phyloP scores from a whole-genome alignment of 2,329 filamentous ascomycete genomes.

The Alternaria dauci region DNA sequence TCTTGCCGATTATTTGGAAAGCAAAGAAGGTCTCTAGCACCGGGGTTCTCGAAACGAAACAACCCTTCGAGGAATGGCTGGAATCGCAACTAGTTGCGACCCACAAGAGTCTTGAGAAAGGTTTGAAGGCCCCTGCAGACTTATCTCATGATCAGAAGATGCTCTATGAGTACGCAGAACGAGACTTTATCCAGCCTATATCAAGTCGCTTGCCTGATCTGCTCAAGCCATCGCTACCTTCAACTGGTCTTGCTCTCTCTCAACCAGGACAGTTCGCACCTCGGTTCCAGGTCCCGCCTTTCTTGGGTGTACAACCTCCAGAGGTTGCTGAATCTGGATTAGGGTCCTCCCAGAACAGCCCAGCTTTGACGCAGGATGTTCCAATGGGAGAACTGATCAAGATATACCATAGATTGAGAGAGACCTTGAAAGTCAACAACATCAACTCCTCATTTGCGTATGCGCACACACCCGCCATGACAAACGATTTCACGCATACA shows the following conservation, averaged over 20 bases:
- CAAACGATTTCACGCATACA: conserved; percentile 60
- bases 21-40: conserved; percentile 86
- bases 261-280: conserved; percentile 17
- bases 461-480: conserved; percentile 49
- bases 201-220: conserved; percentile 53
- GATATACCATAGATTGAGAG: conserved; percentile 65
- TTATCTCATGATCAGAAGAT: conserved; percentile 56
- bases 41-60: conserved; percentile 68
- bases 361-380: conserved; percentile 29
- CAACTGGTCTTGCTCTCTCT: conserved; percentile 23
- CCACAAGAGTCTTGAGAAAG: conserved; percentile 55
- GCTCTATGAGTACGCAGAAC: conserved; percentile 61
- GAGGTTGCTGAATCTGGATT: conserved; percentile 37
- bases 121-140: conserved; percentile 33
- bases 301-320: conserved; percentile 34
- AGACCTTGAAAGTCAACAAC: conserved; percentile 62
- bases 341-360: conserved; percentile 31
- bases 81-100: conserved; percentile 63
- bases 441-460: conserved; percentile 59
- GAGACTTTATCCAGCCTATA: conserved; percentile 60
- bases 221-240: conserved; percentile 32
- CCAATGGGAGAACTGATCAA: conserved; percentile 59
- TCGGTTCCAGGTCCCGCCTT: conserved; percentile 45
- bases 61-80: conserved; percentile 74
- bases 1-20: conserved; percentile 95